Evolutionary conservation across 1,284 basidiomycete genomes (phyloP), one percentile per base, ranked within the genome.

Genomic region (Rhodotorula sp.): DNA sequence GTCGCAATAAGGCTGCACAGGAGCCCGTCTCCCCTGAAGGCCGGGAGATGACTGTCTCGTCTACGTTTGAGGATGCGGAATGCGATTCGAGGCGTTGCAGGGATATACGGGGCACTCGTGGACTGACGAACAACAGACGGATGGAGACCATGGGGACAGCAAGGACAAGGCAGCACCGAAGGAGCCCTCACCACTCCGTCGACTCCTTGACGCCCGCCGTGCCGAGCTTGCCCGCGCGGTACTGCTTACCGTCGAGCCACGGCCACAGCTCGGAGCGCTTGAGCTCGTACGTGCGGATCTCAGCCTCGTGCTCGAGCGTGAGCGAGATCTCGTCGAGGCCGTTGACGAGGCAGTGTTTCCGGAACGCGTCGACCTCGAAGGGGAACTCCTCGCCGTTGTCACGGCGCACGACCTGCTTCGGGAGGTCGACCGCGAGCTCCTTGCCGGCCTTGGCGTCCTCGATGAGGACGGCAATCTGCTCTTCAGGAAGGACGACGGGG

Each of bases 241-340:
- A 72, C n/a, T 67, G 62, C 82, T 83, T 91, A 63, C 94, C 94
- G 80, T 97, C 91, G 81, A 97, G 83, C 94, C 94, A 97, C 16
- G 94, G 91, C 92, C 93, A 96, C 68, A 85, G 81, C 78, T 87
- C 83, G 48, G 88, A 90, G 75, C 94, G 82, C 77, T 86, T 86
- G 78, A 86, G 80, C 86, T 97, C 94, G 79, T 96, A 97, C 65
- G 82, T 78, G 74, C 85, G 84, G 75, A 97, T 95, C 27, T 85
- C 81, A 19, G 84, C 82, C 58, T 85, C 87, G 80, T 89, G 89
- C 81, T 91, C 88, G 84, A 97, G 85, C 50, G 94, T 97, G 81
- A 97, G 84, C 60, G 90, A 92, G 77, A 97, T 94, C 80, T 97
- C 93, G 81, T 97, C 94, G 76, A 97, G 84, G 48, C 94, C 94